Conservation (phyloP, 2,329 filamentous ascomycete genomes). For the Fonsecaea erecta region DNA sequence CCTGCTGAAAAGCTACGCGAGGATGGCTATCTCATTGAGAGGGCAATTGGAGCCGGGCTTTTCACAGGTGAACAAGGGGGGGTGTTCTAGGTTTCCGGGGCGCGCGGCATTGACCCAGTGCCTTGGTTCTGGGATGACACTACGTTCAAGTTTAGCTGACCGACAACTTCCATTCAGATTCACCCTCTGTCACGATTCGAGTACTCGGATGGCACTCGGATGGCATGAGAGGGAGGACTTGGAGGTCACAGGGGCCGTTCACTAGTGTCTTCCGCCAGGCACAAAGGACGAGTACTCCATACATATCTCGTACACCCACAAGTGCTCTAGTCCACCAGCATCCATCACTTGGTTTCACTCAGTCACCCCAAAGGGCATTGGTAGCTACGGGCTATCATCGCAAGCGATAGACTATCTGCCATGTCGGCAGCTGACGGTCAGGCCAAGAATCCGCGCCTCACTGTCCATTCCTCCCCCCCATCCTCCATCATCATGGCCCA, state of each 20-base stretch:
- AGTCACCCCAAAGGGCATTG: too few species aligned
- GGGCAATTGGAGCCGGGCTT: not conserved
- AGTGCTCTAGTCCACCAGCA: too few species aligned
- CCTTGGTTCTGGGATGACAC: not conserved
- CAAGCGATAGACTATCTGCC: not conserved
- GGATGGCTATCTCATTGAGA: not conserved
- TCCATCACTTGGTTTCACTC: too few species aligned
- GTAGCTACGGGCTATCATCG: too few species aligned
- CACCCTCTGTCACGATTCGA: not conserved
- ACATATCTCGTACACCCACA: not conserved
- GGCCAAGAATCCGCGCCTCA: not conserved
- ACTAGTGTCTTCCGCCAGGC: not conserved
- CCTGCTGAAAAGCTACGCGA: not conserved
- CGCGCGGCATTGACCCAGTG: not conserved
- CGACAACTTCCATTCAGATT: not conserved
- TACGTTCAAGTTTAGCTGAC: not conserved
- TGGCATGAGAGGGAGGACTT: not conserved
- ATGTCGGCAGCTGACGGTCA: not conserved
- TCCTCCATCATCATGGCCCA: not conserved
- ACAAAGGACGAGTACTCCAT: not conserved
- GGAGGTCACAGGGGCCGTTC: not conserved
- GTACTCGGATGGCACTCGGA: not conserved
- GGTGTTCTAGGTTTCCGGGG: not conserved
- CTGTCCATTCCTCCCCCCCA: not conserved
- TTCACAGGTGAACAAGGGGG: not conserved